Base-by-base conservation (phyloP, 495 filamentous ascomycete species). In the Penicillium turbatum region DNA sequence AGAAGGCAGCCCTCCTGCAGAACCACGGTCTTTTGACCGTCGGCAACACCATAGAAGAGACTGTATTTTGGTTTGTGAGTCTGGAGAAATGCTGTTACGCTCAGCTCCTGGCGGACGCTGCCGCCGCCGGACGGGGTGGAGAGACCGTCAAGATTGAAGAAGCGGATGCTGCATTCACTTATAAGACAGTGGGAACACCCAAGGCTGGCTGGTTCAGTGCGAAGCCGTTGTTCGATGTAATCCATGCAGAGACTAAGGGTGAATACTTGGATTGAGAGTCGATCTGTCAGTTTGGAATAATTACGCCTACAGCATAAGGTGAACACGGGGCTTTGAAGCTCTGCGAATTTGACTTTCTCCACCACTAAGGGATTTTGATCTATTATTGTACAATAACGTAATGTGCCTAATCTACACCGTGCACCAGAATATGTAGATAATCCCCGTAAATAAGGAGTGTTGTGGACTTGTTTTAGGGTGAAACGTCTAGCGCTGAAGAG, bases 91-190 rank as follows among this genome's bases (percentile, higher is more conserved):
- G 83, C 66, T 90, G 87, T 61, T 80, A 90, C 61, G 78, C 80
- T n/a, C 87, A 91, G 66, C 65, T 92, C 30, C 57, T 90, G 52
- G 88, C 87, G 5, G 88, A 92, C 66, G 88, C 88, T 0, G 87
- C 87, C 4, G 86, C 86, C 8, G 74, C 66, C 0, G 86, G 85
- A 6, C 71, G 82, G 1, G 88, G 87, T 3, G 77, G 77, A 1
- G 66, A 75, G 59, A 87, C 85, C 2, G 65, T 87, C 36, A 86
- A 85, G 67, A 85, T 92, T 56, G 70, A 75, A 15, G 82, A 87
- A 0, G 79, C 82, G 21, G 84, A 90, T 65, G 87, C 87, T 9
- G 73, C 62, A 17, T 86, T 76, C 48, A 90, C 86, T 2, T 83
- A 86, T 53, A 79, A 86, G 53, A 73, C 81, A 3, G 68, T 89